A percentile compares a stretch with the other conserved stretches of the same genome.
Conservation (phyloP, 257 asterid genomes). For the Prunella vulgaris region DNA sequence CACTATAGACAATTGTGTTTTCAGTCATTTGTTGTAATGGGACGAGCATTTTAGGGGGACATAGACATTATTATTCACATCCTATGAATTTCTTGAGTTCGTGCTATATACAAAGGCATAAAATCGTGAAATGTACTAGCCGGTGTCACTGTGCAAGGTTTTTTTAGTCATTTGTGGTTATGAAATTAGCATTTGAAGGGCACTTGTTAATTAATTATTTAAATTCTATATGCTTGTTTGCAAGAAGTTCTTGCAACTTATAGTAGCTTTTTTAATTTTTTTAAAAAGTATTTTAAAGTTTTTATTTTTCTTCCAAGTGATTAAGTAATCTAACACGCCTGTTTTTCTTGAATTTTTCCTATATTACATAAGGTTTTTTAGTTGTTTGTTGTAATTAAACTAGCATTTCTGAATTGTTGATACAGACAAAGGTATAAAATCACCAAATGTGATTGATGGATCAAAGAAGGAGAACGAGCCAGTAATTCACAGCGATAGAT, state of each 20-base stretch:
- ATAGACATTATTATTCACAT: neutral
- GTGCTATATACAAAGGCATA: neutral
- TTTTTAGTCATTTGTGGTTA: neutral
- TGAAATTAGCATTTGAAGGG: neutral
- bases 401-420: neutral
- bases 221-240: neutral
- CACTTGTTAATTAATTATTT: neutral
- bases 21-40: neutral
- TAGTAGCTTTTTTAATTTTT: too few species aligned
- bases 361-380: neutral
- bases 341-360: neutral
- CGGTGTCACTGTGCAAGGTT: neutral
- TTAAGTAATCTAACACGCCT: too few species aligned
- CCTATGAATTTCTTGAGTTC: neutral
- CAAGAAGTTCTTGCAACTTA: too few species aligned
- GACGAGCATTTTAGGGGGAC: neutral
- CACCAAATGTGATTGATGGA: slow-evolving; percentile 29
- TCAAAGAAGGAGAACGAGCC: slow-evolving; percentile 35
- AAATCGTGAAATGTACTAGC: neutral
- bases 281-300: too few species aligned
- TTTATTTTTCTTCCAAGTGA: too few species aligned
- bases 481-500: slow-evolving; percentile 22
- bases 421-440: slow-evolving; percentile 33
- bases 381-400: neutral
- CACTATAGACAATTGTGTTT: neutral